Percentiles rank a stretch among this genome's conserved stretches.
Conservation (phyloP, 1,284 basidiomycete genomes). For the Laetiporus sulphureus region DNA sequence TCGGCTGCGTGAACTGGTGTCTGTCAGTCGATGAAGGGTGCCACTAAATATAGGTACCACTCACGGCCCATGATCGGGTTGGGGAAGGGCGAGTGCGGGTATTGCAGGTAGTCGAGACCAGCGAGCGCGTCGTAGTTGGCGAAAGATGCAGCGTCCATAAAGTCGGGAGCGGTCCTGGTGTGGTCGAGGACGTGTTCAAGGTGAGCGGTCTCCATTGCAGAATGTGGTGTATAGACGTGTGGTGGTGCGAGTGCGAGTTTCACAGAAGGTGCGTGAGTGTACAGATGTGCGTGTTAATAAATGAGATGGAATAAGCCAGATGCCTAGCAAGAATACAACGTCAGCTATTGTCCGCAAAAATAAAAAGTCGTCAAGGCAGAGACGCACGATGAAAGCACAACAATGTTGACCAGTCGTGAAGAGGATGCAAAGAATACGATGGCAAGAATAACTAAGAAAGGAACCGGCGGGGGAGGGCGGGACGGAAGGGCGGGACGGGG, state of each 20-base stretch:
- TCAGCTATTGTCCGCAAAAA: constrained; percentile 4
- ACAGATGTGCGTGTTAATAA: constrained; percentile 26
- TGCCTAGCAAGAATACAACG: constrained; percentile 7
- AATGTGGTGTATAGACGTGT: constrained; percentile 14
- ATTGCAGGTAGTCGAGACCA: constrained; percentile 42
- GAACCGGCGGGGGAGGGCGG: constrained; percentile 22
- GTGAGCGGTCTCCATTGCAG: constrained; percentile 42
- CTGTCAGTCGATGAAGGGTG: constrained; percentile 23
- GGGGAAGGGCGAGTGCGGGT: constrained; percentile 40
- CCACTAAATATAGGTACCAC: constrained; percentile 17
- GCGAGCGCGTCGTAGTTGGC: constrained; percentile 49
- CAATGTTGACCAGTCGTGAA: constrained; percentile 17
- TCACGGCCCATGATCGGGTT: constrained; percentile 37
- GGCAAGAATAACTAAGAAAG: constrained; percentile 20
- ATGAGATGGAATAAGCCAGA: constrained; percentile 29
- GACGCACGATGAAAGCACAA: constrained; percentile 25
- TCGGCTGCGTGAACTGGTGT: constrained; percentile 34
- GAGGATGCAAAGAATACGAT: constrained; percentile 15
- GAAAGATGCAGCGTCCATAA: constrained; percentile 43
- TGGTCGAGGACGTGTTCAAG: constrained; percentile 47
- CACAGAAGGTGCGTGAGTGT: constrained; percentile 22
- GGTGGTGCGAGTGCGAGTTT: constrained; percentile 20
- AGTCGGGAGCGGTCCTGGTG: constrained; percentile 37
- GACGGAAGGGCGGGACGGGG: constrained; percentile 24
- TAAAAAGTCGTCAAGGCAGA: constrained; percentile 8